Percentiles rank a stretch among this genome's conserved stretches.
phyloP scores from a whole-genome alignment of 257 asterid genomes.

The Rhazya stricta region DNA sequence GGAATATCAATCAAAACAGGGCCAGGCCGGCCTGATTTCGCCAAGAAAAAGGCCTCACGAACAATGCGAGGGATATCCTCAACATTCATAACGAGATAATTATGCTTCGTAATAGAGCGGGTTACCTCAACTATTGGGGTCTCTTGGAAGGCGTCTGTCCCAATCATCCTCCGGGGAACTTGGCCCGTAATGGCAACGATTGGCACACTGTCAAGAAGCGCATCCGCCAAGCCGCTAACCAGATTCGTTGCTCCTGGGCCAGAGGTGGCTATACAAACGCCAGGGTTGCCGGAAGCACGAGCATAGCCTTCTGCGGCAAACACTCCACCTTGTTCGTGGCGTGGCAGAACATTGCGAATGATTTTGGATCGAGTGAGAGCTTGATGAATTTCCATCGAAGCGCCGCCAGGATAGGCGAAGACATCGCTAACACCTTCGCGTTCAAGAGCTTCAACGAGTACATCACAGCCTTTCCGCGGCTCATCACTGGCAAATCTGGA shows the following conservation, averaged over 20 bases:
- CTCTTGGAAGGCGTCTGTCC: constrained; percentile 84
- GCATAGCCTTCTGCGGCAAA: constrained; percentile 92
- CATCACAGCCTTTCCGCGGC: constrained; percentile 72
- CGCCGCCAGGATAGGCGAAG: constrained; percentile 86
- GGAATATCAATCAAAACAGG: constrained; percentile 79
- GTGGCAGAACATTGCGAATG: constrained; percentile 74
- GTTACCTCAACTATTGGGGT: constrained; percentile 82
- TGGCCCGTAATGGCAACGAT: constrained; percentile 88
- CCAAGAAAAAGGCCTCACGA: constrained; percentile 57
- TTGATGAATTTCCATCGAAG: constrained; percentile 82
- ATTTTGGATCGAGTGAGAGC: constrained; percentile 64
- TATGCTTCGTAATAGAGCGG: constrained; percentile 74
- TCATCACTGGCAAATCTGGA: constrained; percentile 62
- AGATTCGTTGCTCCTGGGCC: constrained; percentile 94
- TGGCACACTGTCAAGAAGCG: constrained; percentile 64
- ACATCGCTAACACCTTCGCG: constrained; percentile 77
- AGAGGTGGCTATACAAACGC: constrained; percentile 84
- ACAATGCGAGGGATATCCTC: constrained; percentile 69
- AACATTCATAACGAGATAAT: constrained; percentile 64
- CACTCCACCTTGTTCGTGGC: constrained; percentile 85
- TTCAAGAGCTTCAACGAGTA: constrained; percentile 78
- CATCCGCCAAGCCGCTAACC: constrained; percentile 75
- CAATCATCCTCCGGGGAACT: constrained; percentile 78
- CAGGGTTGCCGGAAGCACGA: constrained; percentile 64
- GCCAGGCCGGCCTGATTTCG: constrained; percentile 68